Percentiles rank a stretch among this genome's conserved stretches.
These are phyloP conservation scores for Helotiales sp. DNA, from an alignment of 2,329 filamentous ascomycete species.

Conservation along the genomic window DNA sequence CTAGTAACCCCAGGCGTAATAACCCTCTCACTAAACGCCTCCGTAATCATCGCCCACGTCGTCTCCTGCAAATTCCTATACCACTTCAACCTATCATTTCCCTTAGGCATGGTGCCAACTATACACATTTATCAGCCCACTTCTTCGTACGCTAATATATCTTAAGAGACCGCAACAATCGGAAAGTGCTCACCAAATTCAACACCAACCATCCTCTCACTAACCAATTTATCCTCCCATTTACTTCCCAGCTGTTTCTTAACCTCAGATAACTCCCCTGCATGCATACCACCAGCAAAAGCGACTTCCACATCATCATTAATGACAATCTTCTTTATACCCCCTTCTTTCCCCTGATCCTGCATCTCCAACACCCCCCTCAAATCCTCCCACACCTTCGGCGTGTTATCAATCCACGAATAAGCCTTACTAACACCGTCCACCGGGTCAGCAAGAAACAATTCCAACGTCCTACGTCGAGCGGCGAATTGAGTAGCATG, in stretches of 20 bases:
- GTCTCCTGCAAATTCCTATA: slow-evolving; percentile 49
- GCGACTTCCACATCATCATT: slow-evolving; percentile 47
- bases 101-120: slow-evolving; percentile 8
- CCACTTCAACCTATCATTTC: slow-evolving; percentile 39
- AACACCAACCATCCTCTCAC: slow-evolving; percentile 46
- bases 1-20: slow-evolving; percentile 46
- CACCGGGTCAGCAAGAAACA: slow-evolving; percentile 46
- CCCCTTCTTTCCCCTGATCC: no score
- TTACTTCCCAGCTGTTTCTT: slow-evolving; percentile 37
- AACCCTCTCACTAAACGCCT: slow-evolving; percentile 45
- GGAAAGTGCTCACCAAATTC: slow-evolving; percentile 43
- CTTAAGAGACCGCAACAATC: no score
- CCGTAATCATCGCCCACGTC: slow-evolving; percentile 50
- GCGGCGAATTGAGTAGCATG: slow-evolving; percentile 47
- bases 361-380: slow-evolving; percentile 38
- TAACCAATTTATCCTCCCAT: slow-evolving; percentile 43
- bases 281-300: slow-evolving; percentile 49
- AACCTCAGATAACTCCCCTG: slow-evolving; percentile 44
- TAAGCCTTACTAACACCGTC: slow-evolving; percentile 36
- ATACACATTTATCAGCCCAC: not conserved
- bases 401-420: slow-evolving; percentile 49
- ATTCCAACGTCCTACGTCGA: slow-evolving; percentile 48
- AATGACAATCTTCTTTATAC: slow-evolving; percentile 42
- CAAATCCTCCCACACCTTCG: slow-evolving; percentile 43
- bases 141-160: not conserved